Conservation (phyloP, 1,284 basidiomycete genomes). For the Termitomyces sp. region DNA sequence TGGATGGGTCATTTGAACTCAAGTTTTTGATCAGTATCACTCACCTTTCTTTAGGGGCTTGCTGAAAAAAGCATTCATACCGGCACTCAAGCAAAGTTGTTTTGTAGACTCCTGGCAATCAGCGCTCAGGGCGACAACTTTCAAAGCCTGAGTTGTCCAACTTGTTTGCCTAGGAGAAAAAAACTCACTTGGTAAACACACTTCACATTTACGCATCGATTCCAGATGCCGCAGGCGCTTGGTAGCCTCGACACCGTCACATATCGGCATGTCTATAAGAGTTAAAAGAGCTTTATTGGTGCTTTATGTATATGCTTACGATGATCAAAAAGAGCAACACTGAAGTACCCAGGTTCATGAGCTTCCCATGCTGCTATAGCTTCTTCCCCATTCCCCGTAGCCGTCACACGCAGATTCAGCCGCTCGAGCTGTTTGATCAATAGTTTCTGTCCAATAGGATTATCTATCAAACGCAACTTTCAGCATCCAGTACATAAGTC, state of each 20-base stretch:
- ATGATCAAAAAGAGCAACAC: slow-evolving; percentile 66
- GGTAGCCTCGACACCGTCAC: slow-evolving; percentile 68
- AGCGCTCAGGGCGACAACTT: slow-evolving; percentile 70
- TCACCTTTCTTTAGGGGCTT: slow-evolving; percentile 62
- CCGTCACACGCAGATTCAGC: slow-evolving; percentile 51
- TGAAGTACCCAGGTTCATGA: slow-evolving; percentile 62
- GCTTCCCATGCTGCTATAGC: slow-evolving; percentile 63
- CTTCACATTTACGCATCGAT: slow-evolving; percentile 42
- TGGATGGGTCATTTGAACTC: not conserved
- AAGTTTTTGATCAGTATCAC: slow-evolving; percentile 18
- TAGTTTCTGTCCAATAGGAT: slow-evolving; percentile 61
- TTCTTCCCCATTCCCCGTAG: slow-evolving; percentile 64
- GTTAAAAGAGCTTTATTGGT: not conserved
- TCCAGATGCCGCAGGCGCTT: slow-evolving; percentile 60
- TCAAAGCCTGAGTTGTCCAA: slow-evolving; percentile 1
- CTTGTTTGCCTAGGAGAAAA: slow-evolving; percentile 3
- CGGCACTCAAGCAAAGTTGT: slow-evolving; percentile 63
- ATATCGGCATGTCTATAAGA: slow-evolving; percentile 63
- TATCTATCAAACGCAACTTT: slow-evolving; percentile 36
- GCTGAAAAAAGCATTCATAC: slow-evolving; percentile 69
- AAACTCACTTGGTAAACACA: slow-evolving; percentile 51
- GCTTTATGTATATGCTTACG: slow-evolving; percentile 32
- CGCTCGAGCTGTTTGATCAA: slow-evolving; percentile 61
- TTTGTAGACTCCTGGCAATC: slow-evolving; percentile 73
- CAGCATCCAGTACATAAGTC: not conserved